Evolutionary conservation across 2,329 filamentous ascomycete species (phyloP), one percentile per base, ranked within the genome.

Genomic region (Fusarium tjaetaba): DNA sequence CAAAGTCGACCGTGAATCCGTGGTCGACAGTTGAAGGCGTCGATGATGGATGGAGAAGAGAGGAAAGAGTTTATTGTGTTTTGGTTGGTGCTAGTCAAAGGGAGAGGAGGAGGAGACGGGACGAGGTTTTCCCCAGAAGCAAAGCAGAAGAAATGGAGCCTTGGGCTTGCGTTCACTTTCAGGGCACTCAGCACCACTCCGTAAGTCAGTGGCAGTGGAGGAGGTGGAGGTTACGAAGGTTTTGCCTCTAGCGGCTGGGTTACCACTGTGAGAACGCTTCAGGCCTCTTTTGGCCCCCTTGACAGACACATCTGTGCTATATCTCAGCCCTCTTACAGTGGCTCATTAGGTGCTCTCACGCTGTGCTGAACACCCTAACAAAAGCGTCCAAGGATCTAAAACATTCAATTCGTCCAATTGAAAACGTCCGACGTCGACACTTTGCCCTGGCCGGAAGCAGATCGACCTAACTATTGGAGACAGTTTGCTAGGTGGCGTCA

Each of bases 41-140:
- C 73, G 75, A 75, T 79, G 76, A 64, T 51, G 71, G 68, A 68
- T 68, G 36, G 66, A 73, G 75, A 75, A 70, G 68, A 70, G 71
- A 72, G 60, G 66, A 62, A 66, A 68, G 58, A 70, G 58, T 64
- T 64, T 45, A 62, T 68, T 42, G 57, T 62, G 67, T 42, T 59
- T 74, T 70, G 65, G 64, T 71, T 71, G 76, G 72, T 74, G 72
- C 73, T 73, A 76, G 73, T 77, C 73, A 79, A 78, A 79, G 79
- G 78, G 72, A 73, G 76, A 76, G 74, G 72, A 72, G 71, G 77
- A 74, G 69, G 76, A 75, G 76, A 76, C 79, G 77, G 80, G 80
- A 76, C 80, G 79, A 81, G 80, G 79, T 81, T 81, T 82, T 81
- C 79, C 80, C 80, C 78, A 78, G 80, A 81, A 75, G 78, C 74